phyloP scores from a whole-genome alignment of 495 filamentous ascomycete species.

The Xylaria flabelliformis region DNA sequence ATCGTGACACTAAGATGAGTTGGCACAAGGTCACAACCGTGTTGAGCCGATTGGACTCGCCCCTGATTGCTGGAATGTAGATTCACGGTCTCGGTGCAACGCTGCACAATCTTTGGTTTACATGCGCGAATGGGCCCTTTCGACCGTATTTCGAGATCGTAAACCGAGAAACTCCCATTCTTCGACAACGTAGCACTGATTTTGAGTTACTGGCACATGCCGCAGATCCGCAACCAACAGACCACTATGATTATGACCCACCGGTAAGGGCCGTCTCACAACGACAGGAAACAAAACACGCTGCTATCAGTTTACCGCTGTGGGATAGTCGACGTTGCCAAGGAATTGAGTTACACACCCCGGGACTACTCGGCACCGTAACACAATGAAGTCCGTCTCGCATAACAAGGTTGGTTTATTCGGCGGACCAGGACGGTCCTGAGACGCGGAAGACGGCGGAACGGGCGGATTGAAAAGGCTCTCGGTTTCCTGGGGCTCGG shows the following conservation, averaged over 20 bases:
- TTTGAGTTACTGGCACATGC: constrained; percentile 1
- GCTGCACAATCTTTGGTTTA: background rate
- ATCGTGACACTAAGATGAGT: background rate
- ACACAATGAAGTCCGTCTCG: background rate
- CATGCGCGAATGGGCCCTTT: constrained; percentile 2
- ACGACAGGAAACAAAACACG: background rate
- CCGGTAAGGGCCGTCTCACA: background rate
- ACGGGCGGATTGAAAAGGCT: background rate
- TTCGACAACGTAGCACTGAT: constrained; percentile 8
- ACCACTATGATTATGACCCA: background rate
- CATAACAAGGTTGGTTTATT: background rate
- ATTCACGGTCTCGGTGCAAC: background rate
- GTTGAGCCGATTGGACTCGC: constrained; percentile 7
- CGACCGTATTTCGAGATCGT: background rate
- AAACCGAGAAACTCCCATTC: background rate
- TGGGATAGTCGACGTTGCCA: background rate
- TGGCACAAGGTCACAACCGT: constrained; percentile 3
- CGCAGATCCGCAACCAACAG: background rate
- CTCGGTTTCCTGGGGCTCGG: background rate
- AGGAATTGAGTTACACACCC: no score
- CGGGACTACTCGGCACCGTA: background rate
- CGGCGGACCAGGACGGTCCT: background rate
- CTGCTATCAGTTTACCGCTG: background rate
- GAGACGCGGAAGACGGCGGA: background rate
- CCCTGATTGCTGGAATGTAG: background rate